Conservation (phyloP, 1,139 yeast genomes). For the Yamadazyma jaroonii region DNA sequence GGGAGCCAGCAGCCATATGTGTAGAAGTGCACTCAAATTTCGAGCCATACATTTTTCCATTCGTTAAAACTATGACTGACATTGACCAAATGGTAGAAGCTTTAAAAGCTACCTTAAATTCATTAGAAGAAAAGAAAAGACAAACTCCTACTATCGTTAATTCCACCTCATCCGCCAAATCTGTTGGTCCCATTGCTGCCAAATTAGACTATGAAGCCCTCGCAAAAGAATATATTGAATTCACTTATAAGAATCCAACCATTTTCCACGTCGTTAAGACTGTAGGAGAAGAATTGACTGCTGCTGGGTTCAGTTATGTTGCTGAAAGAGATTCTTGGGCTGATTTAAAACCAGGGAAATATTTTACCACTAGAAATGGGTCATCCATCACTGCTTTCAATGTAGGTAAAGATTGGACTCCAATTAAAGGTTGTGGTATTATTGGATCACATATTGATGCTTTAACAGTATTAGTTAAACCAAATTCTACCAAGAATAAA, state of each 20-base stretch:
- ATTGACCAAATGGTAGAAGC: constrained; percentile 15
- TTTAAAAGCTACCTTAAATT: constrained; percentile 13
- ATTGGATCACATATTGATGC: constrained; percentile 46
- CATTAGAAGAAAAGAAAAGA: constrained; percentile 5
- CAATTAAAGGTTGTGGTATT: constrained; percentile 35
- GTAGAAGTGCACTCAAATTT: not conserved
- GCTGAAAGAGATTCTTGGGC: constrained; percentile 26
- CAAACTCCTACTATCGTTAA: not conserved
- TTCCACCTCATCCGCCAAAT: not conserved
- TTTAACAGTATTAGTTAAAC: constrained; percentile 38
- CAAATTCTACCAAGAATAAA: constrained; percentile 27
- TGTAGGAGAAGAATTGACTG: constrained; percentile 23
- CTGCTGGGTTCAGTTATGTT: constrained; percentile 29
- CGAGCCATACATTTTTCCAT: not conserved
- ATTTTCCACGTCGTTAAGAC: constrained; percentile 38
- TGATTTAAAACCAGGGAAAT: constrained; percentile 21
- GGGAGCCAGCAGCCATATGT: constrained; percentile 6
- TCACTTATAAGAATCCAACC: constrained; percentile 41
- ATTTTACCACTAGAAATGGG: constrained; percentile 36
- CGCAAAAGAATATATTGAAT: constrained; percentile 33
- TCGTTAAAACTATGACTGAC: constrained; percentile 11
- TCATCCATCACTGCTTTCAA: constrained; percentile 39
- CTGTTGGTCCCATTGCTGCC: not conserved
- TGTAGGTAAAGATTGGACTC: constrained; percentile 40
- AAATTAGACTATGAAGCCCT: constrained; percentile 10